A percentile compares a stretch with the other conserved stretches of the same genome.
Conservation (phyloP, 805 yeast genomes). For the Nakazawaea siamensis region DNA sequence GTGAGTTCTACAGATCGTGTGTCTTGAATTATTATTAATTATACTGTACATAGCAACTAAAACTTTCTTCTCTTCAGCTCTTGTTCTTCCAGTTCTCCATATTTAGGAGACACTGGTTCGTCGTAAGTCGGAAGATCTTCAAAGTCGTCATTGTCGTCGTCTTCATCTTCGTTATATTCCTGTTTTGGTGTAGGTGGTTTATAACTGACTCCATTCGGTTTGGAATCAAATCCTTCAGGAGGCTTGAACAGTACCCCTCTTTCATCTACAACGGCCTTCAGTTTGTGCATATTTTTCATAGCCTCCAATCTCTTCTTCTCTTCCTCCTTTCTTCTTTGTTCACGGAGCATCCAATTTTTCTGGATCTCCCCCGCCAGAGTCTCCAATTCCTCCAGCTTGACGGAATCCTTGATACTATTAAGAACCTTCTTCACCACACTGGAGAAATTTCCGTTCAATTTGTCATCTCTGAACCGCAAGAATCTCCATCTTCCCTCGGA, state of each 20-base stretch:
- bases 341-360: conserved; percentile 56
- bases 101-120: conserved; percentile 18
- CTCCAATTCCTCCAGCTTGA: conserved; percentile 66
- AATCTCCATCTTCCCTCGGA: conserved; percentile 68
- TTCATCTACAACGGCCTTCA: conserved; percentile 6
- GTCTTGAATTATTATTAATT: conserved; percentile 19
- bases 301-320: conserved; percentile 6
- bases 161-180: conserved; percentile 1
- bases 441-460: conserved; percentile 77
- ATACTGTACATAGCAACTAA: neutral
- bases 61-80: neutral
- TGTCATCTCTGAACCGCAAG: conserved; percentile 89
- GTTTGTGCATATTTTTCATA: conserved; percentile 8
- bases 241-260: conserved; percentile 6
- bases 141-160: conserved; percentile 23
- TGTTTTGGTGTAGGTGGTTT: conserved; percentile 10
- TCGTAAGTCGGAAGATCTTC: conserved; percentile 24
- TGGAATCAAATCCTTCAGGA: conserved; percentile 1
- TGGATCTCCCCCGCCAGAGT: conserved; percentile 49
- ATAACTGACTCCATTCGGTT: conserved; percentile 7
- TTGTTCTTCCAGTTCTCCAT: conserved; percentile 15
- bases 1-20: conserved; percentile 35
- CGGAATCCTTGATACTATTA: conserved; percentile 80
- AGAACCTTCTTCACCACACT: conserved; percentile 76
- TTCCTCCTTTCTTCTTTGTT: conserved; percentile 24